A percentile compares a stretch with the other conserved stretches of the same genome.
Evolutionary conservation across 2,329 filamentous ascomycete genomes (phyloP).

Genomic region (Clonostachys rosea): DNA sequence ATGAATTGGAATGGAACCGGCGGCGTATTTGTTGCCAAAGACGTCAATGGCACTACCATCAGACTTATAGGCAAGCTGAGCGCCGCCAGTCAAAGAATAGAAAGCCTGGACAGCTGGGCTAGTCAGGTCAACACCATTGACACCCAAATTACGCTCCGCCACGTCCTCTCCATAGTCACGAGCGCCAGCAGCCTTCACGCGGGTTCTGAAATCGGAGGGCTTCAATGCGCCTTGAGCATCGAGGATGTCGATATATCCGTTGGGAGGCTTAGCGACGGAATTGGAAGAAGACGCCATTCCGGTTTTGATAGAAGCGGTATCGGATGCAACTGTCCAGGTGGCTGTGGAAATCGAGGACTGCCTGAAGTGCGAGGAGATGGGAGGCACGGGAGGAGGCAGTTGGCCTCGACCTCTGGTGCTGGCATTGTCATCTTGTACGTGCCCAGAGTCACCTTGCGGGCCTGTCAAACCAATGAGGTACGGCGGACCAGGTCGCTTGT

Average conservation of each 20-base stretch:
- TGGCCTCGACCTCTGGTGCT: not conserved
- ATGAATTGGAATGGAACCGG: constrained; percentile 1
- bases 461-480: constrained; percentile 3
- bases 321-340: not conserved
- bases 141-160: constrained; percentile 52
- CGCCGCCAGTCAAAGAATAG: constrained; percentile 15
- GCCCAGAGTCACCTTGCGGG: not conserved
- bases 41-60: constrained; percentile 5
- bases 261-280: constrained; percentile 12
- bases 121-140: constrained; percentile 24
- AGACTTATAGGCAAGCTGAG: constrained; percentile 2
- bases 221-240: constrained; percentile 51
- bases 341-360: not conserved
- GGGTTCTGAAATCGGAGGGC: constrained; percentile 40
- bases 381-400: constrained; percentile 4
- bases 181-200: constrained; percentile 43
- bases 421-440: not conserved
- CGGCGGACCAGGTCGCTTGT: constrained; percentile 2
- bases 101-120: constrained; percentile 26
- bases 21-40: constrained; percentile 4
- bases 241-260: constrained; percentile 44
- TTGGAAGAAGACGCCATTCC: constrained; percentile 9
- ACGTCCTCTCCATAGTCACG: constrained; percentile 61
- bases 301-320: not conserved
- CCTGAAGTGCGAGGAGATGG: constrained; percentile 3